A percentile compares a stretch with the other conserved stretches of the same genome.
phyloP scores from a whole-genome alignment of 176 grass and related monocot genomes.

The Urochloa ruziziensis region DNA sequence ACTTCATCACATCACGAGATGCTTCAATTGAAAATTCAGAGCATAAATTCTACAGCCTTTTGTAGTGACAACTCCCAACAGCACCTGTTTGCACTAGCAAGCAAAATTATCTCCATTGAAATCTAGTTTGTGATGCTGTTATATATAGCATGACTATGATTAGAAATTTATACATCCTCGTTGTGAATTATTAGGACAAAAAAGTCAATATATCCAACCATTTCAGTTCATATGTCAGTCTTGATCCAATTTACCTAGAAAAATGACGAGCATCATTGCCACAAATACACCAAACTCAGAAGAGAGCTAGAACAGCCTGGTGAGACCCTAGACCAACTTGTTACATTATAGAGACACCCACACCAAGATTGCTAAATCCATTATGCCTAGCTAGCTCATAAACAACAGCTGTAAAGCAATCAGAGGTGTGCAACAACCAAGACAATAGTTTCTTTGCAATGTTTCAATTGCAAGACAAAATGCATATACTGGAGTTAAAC shows the following conservation, averaged over 20 bases:
- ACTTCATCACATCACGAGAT: background rate
- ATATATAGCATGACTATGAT: background rate
- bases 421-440: conserved; percentile 21
- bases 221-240: background rate
- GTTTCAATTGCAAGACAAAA: conserved; percentile 34
- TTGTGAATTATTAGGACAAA: background rate
- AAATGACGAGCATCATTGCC: background rate
- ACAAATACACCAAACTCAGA: conserved; percentile 1
- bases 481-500: conserved; percentile 26
- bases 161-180: conserved; percentile 4
- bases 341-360: conserved; percentile 14
- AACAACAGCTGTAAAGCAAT: conserved; percentile 10
- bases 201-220: background rate
- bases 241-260: background rate
- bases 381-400: conserved; percentile 14
- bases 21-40: background rate
- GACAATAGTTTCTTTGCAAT: conserved; percentile 20
- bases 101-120: background rate
- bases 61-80: background rate
- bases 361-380: conserved; percentile 28
- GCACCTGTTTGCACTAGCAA: background rate
- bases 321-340: conserved; percentile 19
- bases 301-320: background rate
- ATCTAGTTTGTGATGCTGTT: background rate
- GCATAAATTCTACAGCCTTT: background rate